Evolutionary conservation across 139 green algal species (phyloP).

Genomic region (Deuterostichococcus epilithicus): DNA sequence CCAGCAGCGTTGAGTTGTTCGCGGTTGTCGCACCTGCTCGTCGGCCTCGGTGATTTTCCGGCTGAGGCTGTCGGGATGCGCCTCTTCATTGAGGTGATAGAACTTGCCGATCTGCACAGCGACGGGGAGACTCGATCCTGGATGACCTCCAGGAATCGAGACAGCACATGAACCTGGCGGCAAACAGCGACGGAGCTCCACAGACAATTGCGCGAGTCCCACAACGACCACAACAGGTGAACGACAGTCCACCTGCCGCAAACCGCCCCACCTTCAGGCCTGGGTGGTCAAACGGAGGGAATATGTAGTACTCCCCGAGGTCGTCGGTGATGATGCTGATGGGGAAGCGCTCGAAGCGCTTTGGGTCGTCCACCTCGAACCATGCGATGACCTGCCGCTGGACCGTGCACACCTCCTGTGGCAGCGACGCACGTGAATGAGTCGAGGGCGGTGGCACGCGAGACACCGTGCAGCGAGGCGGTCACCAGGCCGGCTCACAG

Average conservation of each 20-base stretch:
- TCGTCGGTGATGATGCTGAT: slow-evolving; percentile 19
- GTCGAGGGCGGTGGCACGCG: no score
- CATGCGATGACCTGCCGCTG: slow-evolving; percentile 23
- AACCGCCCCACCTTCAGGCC: slow-evolving; percentile 41
- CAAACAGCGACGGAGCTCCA: no score
- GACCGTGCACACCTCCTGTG: not conserved
- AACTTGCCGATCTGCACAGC: slow-evolving; percentile 40
- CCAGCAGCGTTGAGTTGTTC: no score
- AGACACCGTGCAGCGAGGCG: no score
- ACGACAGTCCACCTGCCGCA: not conserved
- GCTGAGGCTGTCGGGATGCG: slow-evolving; percentile 34
- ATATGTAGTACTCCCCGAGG: slow-evolving; percentile 50
- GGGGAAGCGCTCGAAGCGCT: slow-evolving; percentile 17
- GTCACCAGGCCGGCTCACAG: no score
- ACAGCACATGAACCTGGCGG: no score
- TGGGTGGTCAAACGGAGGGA: slow-evolving; percentile 48
- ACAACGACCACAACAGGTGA: no score
- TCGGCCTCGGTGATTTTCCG: slow-evolving; percentile 36
- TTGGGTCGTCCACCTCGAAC: slow-evolving; percentile 15
- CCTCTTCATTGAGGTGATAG: slow-evolving; percentile 29
- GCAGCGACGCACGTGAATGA: not conserved
- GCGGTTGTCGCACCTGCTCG: no score
- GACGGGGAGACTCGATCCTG: no score
- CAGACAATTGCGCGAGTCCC: no score
- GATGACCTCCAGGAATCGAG: no score